Percentiles rank a stretch among this genome's conserved stretches.
These are phyloP conservation scores for Botrytis aclada DNA, from an alignment of 2,329 filamentous ascomycete genomes.

Conservation along the genomic window DNA sequence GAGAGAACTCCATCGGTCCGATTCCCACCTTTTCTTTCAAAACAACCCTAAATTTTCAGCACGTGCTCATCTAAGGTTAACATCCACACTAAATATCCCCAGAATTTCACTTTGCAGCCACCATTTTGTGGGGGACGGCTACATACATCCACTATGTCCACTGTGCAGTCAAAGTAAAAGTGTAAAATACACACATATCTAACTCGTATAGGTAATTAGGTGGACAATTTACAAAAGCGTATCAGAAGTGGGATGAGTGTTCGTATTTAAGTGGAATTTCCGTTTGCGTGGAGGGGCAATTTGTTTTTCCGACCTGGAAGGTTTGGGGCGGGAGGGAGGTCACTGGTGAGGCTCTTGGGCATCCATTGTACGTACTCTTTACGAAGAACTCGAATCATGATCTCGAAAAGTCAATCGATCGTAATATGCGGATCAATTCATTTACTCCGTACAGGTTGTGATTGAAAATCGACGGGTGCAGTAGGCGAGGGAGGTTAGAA, in stretches of 20 bases:
- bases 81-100: background rate
- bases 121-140: slow-evolving; percentile 1
- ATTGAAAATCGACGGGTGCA: background rate
- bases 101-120: background rate
- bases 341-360: background rate
- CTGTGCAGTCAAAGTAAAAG: background rate
- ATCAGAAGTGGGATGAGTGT: background rate
- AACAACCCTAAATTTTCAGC: background rate
- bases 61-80: background rate
- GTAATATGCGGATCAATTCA: background rate
- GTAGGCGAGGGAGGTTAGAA: background rate
- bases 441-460: background rate
- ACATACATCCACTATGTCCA: background rate
- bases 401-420: background rate
- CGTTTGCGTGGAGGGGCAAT: background rate
- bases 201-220: background rate
- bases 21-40: background rate
- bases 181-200: background rate
- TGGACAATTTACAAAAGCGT: background rate
- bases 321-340: background rate
- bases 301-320: background rate
- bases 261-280: background rate
- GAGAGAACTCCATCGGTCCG: background rate
- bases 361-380: background rate
- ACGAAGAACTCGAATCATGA: background rate